Evolutionary conservation across 257 asterid genomes (phyloP).

Genomic region (Rhazya stricta): DNA sequence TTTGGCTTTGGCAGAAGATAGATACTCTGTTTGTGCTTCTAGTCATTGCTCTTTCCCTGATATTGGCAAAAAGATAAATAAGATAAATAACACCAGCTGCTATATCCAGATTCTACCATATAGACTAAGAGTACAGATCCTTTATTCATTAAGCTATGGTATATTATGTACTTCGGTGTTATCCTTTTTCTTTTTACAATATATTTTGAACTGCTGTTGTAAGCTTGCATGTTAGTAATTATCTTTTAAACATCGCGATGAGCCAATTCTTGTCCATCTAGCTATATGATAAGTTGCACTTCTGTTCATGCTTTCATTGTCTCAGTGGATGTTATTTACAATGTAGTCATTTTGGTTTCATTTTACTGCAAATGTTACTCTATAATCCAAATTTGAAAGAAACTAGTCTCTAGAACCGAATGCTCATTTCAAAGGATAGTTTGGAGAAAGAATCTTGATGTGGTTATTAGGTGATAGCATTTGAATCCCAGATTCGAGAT

Average conservation of each 20-base stretch:
- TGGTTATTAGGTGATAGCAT: neutral
- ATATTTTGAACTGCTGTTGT: too few species aligned
- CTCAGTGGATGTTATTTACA: neutral
- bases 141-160: neutral
- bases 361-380: too few species aligned
- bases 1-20: neutral
- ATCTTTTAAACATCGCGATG: neutral
- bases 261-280: neutral
- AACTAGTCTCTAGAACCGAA: neutral
- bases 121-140: neutral
- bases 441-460: neutral
- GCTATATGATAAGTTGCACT: neutral
- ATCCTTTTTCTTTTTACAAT: too few species aligned
- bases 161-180: neutral
- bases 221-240: too few species aligned
- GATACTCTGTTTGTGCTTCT: neutral
- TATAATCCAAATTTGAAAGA: neutral
- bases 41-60: neutral
- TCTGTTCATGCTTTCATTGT: too few species aligned
- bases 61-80: neutral
- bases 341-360: neutral
- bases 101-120: neutral
- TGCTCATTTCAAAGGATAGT: neutral
- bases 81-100: neutral
- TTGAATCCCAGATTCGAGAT: neutral